Conservation (phyloP, 148 eudicot species). For the Persicaria maculosa region DNA sequence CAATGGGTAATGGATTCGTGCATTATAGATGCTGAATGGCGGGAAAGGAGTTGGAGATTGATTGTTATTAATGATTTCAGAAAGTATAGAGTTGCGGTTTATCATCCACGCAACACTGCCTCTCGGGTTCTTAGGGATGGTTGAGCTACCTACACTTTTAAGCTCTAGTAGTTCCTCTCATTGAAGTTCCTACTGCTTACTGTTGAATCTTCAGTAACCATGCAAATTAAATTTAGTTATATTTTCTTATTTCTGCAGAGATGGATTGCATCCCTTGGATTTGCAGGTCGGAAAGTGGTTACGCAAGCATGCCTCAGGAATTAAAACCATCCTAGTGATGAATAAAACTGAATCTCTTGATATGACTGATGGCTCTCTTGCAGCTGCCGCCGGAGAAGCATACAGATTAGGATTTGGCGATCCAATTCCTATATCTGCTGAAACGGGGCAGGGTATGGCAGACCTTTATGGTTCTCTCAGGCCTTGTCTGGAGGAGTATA, state of each 20-base stretch:
- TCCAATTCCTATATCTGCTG: constrained; percentile 92
- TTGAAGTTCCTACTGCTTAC: background rate
- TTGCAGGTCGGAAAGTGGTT: constrained; percentile 98
- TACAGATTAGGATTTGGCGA: constrained; percentile 88
- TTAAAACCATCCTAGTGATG: constrained; percentile 74
- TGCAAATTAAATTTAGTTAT: background rate
- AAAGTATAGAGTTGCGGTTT: background rate
- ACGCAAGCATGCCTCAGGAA: constrained; percentile 69
- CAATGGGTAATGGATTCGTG: background rate
- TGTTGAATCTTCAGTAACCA: background rate
- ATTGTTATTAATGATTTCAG: background rate
- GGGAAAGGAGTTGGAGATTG: background rate
- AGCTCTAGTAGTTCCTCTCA: background rate
- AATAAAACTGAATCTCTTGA: constrained; percentile 93
- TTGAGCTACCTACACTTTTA: background rate
- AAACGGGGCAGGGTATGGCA: constrained; percentile 88
- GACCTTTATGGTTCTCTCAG: constrained; percentile 58
- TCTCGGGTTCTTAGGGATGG: background rate
- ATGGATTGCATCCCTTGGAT: constrained; percentile 95
- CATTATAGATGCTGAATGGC: background rate
- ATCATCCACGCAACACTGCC: background rate
- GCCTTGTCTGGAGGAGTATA: constrained; percentile 62
- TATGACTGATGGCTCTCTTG: constrained; percentile 66
- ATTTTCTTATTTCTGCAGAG: constrained; percentile 41
- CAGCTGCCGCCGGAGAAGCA: constrained; percentile 84